Conservation (phyloP, 202 grass and related monocot species). For the Eragrostis tef region DNA sequence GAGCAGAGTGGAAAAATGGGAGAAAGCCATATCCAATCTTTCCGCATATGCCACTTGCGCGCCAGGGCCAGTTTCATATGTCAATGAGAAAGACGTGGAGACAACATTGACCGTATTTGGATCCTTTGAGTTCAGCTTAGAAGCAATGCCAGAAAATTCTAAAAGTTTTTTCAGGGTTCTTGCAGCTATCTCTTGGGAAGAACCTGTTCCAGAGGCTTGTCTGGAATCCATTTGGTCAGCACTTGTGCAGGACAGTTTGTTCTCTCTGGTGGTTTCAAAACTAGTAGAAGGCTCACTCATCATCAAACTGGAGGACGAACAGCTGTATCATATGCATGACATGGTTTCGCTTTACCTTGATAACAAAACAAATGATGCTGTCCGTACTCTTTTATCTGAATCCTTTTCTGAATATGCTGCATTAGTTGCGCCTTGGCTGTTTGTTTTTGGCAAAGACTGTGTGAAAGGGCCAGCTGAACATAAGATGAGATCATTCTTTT, state of each 20-base stretch:
- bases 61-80: conserved; percentile 67
- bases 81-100: conserved; percentile 75
- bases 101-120: conserved; percentile 70
- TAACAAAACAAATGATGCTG: conserved; percentile 53
- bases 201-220: conserved; percentile 70
- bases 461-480: conserved; percentile 49
- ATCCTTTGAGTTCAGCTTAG: conserved; percentile 76
- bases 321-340: conserved; percentile 69
- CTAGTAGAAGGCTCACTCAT: conserved; percentile 74
- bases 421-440: conserved; percentile 65
- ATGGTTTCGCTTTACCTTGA: conserved; percentile 76
- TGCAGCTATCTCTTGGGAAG: conserved; percentile 63
- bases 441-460: conserved; percentile 66
- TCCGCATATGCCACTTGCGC: conserved; percentile 65
- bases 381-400: conserved; percentile 48
- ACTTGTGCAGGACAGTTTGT: conserved; percentile 59
- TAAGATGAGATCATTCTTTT: conserved; percentile 61
- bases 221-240: conserved; percentile 65
- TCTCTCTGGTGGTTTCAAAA: conserved; percentile 62
- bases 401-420: conserved; percentile 52
- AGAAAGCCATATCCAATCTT: conserved; percentile 69
- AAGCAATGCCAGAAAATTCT: conserved; percentile 73
- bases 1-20: conserved; percentile 69
- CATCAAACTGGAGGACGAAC: conserved; percentile 65
- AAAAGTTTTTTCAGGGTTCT: conserved; percentile 60